Percentiles rank a stretch among this genome's conserved stretches.
Conservation (phyloP, 2,329 filamentous ascomycete genomes). For the Arthrobotrys sphaeroides region DNA sequence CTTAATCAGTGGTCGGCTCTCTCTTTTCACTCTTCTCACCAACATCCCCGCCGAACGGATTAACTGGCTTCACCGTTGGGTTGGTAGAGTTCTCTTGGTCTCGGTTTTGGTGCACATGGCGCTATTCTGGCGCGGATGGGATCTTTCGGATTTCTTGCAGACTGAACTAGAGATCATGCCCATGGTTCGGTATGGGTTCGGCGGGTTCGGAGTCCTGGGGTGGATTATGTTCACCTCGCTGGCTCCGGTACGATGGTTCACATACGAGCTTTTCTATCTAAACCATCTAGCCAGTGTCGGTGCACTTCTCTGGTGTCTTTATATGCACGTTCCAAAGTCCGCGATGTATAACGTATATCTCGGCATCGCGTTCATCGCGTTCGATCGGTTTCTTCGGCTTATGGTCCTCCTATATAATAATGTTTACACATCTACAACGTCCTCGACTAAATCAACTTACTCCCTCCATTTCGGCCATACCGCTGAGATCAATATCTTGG, state of each 20-base stretch:
- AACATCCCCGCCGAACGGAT: constrained; percentile 74
- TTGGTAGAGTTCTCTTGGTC: constrained; percentile 73
- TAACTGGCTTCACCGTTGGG: constrained; percentile 79
- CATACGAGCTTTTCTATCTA: constrained; percentile 75
- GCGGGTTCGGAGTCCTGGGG: constrained; percentile 72
- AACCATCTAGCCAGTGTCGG: constrained; percentile 73
- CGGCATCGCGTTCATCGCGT: constrained; percentile 70
- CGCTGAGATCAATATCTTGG: constrained; percentile 44
- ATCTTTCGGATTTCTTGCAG: constrained; percentile 68
- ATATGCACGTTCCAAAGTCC: constrained; percentile 70
- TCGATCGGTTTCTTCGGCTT: constrained; percentile 66
- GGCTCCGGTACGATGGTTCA: constrained; percentile 71
- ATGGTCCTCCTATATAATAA: constrained; percentile 28
- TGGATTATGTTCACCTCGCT: constrained; percentile 74
- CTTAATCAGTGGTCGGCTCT: constrained; percentile 70
- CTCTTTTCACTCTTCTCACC: constrained; percentile 69
- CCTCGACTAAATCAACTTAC: constrained; percentile 2
- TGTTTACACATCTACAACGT: neutral
- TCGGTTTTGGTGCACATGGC: constrained; percentile 75
- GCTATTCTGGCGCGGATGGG: constrained; percentile 74
- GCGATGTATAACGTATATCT: constrained; percentile 74
- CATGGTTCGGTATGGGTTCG: constrained; percentile 73
- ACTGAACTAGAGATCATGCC: constrained; percentile 71
- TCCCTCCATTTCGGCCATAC: constrained; percentile 41
- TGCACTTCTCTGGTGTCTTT: constrained; percentile 71